Base-by-base conservation (phyloP, 768 basidiomycete species). In the Collybia nuda region DNA sequence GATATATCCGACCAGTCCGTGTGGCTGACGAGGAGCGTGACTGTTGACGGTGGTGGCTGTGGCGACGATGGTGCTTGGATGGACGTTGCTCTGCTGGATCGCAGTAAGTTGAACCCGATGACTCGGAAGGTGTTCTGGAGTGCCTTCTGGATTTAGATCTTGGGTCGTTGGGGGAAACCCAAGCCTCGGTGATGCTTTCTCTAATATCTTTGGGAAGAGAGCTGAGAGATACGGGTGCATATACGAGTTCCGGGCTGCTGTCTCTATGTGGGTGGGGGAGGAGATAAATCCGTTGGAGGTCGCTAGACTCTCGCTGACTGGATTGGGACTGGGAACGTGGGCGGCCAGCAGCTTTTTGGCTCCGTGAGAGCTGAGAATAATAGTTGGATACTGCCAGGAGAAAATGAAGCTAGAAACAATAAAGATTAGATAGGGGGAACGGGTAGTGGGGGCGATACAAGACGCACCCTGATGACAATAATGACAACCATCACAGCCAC, bases 311-410 rank as follows among this genome's bases (percentile, higher is more conserved):
- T 28, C 50, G 52, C 43, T 55, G 51, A 40, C 52, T 48, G 47
- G 51, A 52, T 37, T 53, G 57, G 37, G 61, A 56, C 41, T 54
- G 54, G 36, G 59, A 44, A n/a, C 59, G 59, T 38, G 57, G 57
- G 44, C 57, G 61, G 50, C 53, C 35, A 22, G 47, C 51, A 36
- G 48, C 26, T 6, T 56, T 59, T 46, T 73, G 62, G 51, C 72
- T 71, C n/a, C 79, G 78, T 23, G 70, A 66, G 32, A 90, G 70
- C 39, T 79, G 73, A 6, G 75, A 67, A 63, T 88, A 84, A 56
- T 83, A 82, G 44, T 78, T 85, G 6, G 86, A 80, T 9, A 92
- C 76, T 2, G 86, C 80, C 52, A 91, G 74, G 29, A 90, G 78
- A 67, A 89, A 87, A 65, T 91, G 89, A 45, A 91, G 74, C 88